phyloP scores from a whole-genome alignment of 371 early-diverging fungal species.

The Nematocida sp. region DNA sequence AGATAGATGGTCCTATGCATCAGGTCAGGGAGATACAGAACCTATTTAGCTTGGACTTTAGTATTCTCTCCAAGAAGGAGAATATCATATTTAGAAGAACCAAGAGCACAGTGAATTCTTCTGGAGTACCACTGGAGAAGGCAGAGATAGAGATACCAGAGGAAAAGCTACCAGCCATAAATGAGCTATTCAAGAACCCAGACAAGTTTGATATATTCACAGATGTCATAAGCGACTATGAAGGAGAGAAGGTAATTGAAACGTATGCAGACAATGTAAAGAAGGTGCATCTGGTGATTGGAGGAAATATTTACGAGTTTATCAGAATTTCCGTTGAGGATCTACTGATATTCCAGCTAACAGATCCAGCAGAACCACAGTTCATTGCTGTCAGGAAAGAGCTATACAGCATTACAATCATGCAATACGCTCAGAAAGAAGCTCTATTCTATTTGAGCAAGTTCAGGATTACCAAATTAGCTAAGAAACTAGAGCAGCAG shows the following conservation, averaged over 20 bases:
- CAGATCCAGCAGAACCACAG: constrained; percentile 56
- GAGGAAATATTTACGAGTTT: constrained; percentile 46
- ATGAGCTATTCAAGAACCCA: constrained; percentile 38
- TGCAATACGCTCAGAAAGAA: constrained; percentile 32
- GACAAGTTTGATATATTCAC: constrained; percentile 42
- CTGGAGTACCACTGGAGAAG: constrained; percentile 20
- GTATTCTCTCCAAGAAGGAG: constrained; percentile 39
- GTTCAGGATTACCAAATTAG: constrained; percentile 53
- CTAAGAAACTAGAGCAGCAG: constrained; percentile 47
- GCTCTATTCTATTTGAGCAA: constrained; percentile 29
- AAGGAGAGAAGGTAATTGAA: constrained; percentile 17
- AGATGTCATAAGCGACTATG: constrained; percentile 56
- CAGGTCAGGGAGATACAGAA: constrained; percentile 43
- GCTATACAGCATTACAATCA: constrained; percentile 29
- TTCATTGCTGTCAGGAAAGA: constrained; percentile 57
- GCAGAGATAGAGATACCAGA: constrained; percentile 50
- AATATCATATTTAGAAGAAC: constrained; percentile 47
- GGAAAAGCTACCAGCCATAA: constrained; percentile 29
- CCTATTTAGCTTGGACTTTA: constrained; percentile 55
- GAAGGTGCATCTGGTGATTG: constrained; percentile 41
- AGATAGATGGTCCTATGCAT: constrained; percentile 11
- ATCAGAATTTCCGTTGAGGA: constrained; percentile 52
- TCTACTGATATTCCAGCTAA: constrained; percentile 53
- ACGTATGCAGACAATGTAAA: constrained; percentile 17
- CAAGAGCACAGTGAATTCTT: constrained; percentile 52